These are phyloP conservation scores for Aspergillus sparsus DNA, from an alignment of 495 filamentous ascomycete species.

Conservation along the genomic window DNA sequence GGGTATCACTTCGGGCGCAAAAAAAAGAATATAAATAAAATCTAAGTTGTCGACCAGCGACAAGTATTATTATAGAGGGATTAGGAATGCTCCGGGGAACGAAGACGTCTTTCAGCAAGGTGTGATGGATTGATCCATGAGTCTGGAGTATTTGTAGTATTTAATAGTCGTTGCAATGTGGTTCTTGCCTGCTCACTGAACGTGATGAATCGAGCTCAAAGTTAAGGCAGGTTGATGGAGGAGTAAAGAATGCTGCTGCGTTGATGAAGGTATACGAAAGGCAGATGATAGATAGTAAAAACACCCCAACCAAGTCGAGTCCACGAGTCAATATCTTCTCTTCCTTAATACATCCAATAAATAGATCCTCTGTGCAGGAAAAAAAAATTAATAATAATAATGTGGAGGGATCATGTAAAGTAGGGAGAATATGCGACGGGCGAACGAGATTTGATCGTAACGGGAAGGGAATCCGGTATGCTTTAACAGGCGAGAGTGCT, in stretches of 20 bases:
- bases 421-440: not conserved
- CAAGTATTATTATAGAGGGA: slow-evolving; percentile 13
- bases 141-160: too few relatives aligned
- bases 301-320: not conserved
- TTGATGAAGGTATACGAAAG: too few relatives aligned
- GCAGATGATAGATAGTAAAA: too few relatives aligned
- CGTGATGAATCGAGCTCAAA: too few relatives aligned
- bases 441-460: not conserved
- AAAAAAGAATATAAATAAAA: not conserved
- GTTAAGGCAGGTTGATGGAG: too few relatives aligned
- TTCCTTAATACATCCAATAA: not conserved
- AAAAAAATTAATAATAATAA: not conserved
- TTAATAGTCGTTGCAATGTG: too few relatives aligned
- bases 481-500: slow-evolving; percentile 13
- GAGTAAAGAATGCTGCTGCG: too few relatives aligned
- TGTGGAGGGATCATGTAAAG: not conserved
- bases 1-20: slow-evolving; percentile 10
- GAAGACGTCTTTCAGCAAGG: not conserved
- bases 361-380: not conserved
- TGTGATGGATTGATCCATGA: too few relatives aligned
- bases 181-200: too few relatives aligned
- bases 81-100: not conserved
- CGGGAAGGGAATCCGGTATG: too few relatives aligned
- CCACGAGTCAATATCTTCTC: not conserved
- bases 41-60: slow-evolving; percentile 30